These are phyloP conservation scores for Cinnamomum chago DNA, from an alignment of 164 flowering plant genomes.

Conservation along the genomic window DNA sequence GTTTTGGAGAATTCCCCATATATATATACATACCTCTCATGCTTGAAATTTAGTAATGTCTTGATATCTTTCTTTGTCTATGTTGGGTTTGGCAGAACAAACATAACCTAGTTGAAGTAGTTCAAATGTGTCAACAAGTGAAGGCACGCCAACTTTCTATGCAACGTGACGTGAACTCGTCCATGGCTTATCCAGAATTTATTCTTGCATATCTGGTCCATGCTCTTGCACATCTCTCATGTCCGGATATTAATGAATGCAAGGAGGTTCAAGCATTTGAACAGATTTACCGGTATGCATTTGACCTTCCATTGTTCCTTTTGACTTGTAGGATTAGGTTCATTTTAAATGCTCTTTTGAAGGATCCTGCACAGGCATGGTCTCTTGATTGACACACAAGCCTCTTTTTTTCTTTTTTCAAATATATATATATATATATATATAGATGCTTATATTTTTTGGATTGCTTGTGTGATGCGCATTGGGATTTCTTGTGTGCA, in stretches of 20 bases:
- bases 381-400: background rate
- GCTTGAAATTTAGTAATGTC: background rate
- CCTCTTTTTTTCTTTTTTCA: too few relatives aligned
- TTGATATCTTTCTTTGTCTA: constrained; percentile 1
- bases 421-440: too few relatives aligned
- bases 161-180: constrained; percentile 53
- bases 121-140: constrained; percentile 67
- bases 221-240: constrained; percentile 81
- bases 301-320: background rate
- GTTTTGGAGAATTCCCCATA: too few relatives aligned
- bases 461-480: too few relatives aligned
- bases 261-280: constrained; percentile 68
- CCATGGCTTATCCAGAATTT: constrained; percentile 58
- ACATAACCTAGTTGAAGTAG: constrained; percentile 64
- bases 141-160: constrained; percentile 55
- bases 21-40: too few relatives aligned
- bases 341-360: background rate
- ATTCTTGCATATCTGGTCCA: constrained; percentile 78
- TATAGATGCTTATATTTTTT: too few relatives aligned
- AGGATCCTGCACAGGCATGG: background rate
- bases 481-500: too few relatives aligned
- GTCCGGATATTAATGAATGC: constrained; percentile 70
- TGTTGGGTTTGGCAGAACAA: constrained; percentile 50
- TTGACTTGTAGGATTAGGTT: background rate
- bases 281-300: constrained; percentile 62